phyloP scores from a whole-genome alignment of 2,329 filamentous ascomycete genomes.

The Nakataea oryzae region DNA sequence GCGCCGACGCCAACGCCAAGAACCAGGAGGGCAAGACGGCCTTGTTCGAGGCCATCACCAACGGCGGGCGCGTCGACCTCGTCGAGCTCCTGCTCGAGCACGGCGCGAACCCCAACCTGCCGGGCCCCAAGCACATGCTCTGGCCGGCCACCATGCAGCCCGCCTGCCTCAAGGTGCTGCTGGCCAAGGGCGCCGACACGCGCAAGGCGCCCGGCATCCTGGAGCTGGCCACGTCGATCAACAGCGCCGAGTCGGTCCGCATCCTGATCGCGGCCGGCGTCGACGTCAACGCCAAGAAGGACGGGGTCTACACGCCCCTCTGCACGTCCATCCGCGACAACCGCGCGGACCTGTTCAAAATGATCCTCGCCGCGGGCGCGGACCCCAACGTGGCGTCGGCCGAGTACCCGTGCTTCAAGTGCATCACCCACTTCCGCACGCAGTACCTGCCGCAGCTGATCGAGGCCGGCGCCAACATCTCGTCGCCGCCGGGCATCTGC shows the following conservation, averaged over 20 bases:
- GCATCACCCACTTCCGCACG: slow-evolving; percentile 14
- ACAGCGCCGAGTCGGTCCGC: slow-evolving; percentile 51
- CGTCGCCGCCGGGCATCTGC: slow-evolving; percentile 18
- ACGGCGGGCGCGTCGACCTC: slow-evolving; percentile 40
- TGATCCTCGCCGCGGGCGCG: slow-evolving; percentile 24
- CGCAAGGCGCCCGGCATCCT: slow-evolving; percentile 52
- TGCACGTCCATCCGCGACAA: slow-evolving; percentile 14
- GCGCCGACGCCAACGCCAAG: slow-evolving; percentile 47
- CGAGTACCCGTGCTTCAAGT: slow-evolving; percentile 22
- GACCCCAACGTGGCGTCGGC: slow-evolving; percentile 18
- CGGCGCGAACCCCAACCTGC: slow-evolving; percentile 56
- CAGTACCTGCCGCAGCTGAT: slow-evolving; percentile 23
- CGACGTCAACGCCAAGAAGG: slow-evolving; percentile 16
- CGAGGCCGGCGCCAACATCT: slow-evolving; percentile 20
- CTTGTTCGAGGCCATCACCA: slow-evolving; percentile 50
- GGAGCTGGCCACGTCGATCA: slow-evolving; percentile 52
- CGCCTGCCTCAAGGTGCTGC: slow-evolving; percentile 45
- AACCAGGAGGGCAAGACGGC: slow-evolving; percentile 52
- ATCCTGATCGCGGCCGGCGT: slow-evolving; percentile 20
- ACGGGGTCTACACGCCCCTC: slow-evolving; percentile 16
- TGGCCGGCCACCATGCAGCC: slow-evolving; percentile 54
- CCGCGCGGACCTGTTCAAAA: slow-evolving; percentile 16
- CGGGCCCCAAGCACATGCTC: slow-evolving; percentile 58
- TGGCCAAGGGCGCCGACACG: slow-evolving; percentile 46
- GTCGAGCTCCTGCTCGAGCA: slow-evolving; percentile 39